Conservation (phyloP, 2,329 filamentous ascomycete genomes). For the Coniochaeta sp. region DNA sequence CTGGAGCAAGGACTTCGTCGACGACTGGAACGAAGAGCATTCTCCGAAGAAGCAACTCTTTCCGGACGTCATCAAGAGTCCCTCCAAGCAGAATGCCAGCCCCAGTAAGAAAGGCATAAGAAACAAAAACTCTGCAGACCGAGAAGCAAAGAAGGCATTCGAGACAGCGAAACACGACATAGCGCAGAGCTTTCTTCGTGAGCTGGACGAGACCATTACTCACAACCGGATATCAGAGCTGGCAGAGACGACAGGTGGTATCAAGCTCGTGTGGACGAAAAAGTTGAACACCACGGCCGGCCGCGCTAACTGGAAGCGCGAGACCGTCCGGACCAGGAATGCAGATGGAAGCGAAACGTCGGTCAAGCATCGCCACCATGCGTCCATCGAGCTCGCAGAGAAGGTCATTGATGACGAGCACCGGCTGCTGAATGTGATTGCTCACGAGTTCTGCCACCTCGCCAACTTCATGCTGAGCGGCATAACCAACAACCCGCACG, state of each 20-base stretch:
- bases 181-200: conserved; percentile 55
- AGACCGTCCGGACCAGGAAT: conserved; percentile 35
- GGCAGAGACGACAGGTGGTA: conserved; percentile 58
- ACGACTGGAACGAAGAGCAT: conserved; percentile 59
- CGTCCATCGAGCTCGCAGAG: conserved; percentile 78
- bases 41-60: conserved; percentile 24
- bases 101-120: conserved; percentile 17
- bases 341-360: conserved; percentile 12
- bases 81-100: conserved; percentile 4
- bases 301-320: conserved; percentile 63
- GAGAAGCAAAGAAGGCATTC: conserved; percentile 52
- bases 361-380: conserved; percentile 46
- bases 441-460: conserved; percentile 94
- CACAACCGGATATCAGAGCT: conserved; percentile 50
- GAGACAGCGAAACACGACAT: conserved; percentile 53
- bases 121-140: conserved; percentile 23
- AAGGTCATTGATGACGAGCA: conserved; percentile 77
- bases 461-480: conserved; percentile 84
- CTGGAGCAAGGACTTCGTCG: conserved; percentile 51
- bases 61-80: conserved; percentile 8
- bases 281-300: conserved; percentile 77
- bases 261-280: conserved; percentile 67
- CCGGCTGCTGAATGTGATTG: conserved; percentile 81
- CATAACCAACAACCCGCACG: conserved; percentile 71
- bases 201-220: conserved; percentile 63